Evolutionary conservation across 148 eudicot genomes (phyloP).

Genomic region (Salicornia ramosissima): DNA sequence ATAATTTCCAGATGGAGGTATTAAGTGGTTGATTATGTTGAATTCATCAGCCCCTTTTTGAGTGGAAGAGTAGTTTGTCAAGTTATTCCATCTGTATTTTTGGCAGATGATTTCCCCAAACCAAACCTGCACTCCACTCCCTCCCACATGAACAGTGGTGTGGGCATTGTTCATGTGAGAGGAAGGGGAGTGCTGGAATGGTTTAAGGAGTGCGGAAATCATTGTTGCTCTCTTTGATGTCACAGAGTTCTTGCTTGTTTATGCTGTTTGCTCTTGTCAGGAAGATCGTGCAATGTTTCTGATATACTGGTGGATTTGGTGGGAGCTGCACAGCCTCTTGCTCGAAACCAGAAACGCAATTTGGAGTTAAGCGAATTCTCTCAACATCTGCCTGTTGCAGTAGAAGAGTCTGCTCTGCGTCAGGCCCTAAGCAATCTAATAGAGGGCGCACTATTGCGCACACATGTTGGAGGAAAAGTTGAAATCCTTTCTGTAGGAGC

Average conservation of each 20-base stretch:
- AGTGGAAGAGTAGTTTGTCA: not conserved
- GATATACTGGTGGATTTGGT: constrained; percentile 74
- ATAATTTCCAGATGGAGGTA: no score
- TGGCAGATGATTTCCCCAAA: not conserved
- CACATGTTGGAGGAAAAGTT: constrained; percentile 71
- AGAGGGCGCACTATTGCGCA: constrained; percentile 88
- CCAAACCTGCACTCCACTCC: no score
- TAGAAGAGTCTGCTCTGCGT: constrained; percentile 87
- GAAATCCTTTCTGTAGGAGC: constrained; percentile 71
- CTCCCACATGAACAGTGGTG: no score
- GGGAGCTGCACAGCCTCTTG: constrained; percentile 81
- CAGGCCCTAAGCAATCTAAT: constrained; percentile 92
- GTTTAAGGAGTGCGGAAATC: no score
- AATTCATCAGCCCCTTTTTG: not conserved
- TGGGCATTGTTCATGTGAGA: no score
- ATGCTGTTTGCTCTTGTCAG: constrained; percentile 40
- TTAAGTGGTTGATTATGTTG: no score
- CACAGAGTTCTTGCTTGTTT: constrained; percentile 20
- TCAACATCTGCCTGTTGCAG: constrained; percentile 46
- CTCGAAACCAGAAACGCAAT: constrained; percentile 59
- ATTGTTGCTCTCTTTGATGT: not conserved
- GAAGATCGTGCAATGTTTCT: constrained; percentile 85
- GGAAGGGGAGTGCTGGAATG: no score
- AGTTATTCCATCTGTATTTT: not conserved
- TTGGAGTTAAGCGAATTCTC: constrained; percentile 55